A percentile compares a stretch with the other conserved stretches of the same genome.
Evolutionary conservation across 1,139 yeast genomes (phyloP).

Genomic region (Taphrina populina): DNA sequence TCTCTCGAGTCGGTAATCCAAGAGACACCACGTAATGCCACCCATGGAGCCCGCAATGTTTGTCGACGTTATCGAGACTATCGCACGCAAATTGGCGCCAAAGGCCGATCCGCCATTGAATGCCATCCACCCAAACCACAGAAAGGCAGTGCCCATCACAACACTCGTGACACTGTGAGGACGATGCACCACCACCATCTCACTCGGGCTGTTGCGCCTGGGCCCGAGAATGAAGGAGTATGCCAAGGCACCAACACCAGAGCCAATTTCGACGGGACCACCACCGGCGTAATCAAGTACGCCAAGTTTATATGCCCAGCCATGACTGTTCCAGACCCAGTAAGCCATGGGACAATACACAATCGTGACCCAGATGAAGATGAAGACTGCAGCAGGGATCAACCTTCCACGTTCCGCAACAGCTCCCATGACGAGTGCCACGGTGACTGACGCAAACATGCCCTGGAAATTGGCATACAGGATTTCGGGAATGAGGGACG

Average conservation of each 20-base stretch:
- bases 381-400: slow-evolving; percentile 76
- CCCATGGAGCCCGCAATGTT: slow-evolving; percentile 88
- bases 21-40: slow-evolving; percentile 85
- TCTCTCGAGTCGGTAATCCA: slow-evolving; percentile 81
- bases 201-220: slow-evolving; percentile 63
- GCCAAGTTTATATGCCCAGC: slow-evolving; percentile 92
- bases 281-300: slow-evolving; percentile 97
- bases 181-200: slow-evolving; percentile 78
- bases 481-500: slow-evolving; percentile 68
- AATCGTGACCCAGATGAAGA: slow-evolving; percentile 83
- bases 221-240: slow-evolving; percentile 62
- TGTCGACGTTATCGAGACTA: slow-evolving; percentile 86
- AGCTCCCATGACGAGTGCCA: slow-evolving; percentile 92
- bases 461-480: slow-evolving; percentile 85
- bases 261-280: slow-evolving; percentile 90
- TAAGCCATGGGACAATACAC: slow-evolving; percentile 91
- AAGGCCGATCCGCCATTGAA: slow-evolving; percentile 71
- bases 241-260: slow-evolving; percentile 88
- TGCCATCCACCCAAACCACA: slow-evolving; percentile 74
- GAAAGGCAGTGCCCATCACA: slow-evolving; percentile 68
- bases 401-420: slow-evolving; percentile 91
- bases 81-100: slow-evolving; percentile 65
- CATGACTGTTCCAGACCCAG: slow-evolving; percentile 91
- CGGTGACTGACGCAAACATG: slow-evolving; percentile 85
- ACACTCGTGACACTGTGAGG: slow-evolving; percentile 92